phyloP scores from a whole-genome alignment of 148 eudicot species.

The Bassia scoparia region DNA sequence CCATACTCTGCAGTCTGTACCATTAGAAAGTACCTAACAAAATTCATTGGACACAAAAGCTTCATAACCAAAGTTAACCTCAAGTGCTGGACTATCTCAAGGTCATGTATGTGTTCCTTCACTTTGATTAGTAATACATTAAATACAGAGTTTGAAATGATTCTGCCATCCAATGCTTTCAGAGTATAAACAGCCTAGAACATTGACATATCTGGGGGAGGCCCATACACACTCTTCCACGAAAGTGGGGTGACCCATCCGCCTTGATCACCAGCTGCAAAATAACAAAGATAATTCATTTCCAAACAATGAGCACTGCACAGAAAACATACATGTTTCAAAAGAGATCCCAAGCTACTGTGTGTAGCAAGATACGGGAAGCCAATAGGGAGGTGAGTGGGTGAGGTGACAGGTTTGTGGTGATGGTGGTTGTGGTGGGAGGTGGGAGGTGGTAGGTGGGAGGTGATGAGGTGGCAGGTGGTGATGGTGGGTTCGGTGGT shows the following conservation, averaged over 20 bases:
- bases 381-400: too few relatives aligned
- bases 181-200: conserved; percentile 39
- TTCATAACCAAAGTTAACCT: neutral
- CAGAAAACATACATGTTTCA: neutral
- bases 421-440: too few relatives aligned
- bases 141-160: neutral
- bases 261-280: conserved; percentile 52
- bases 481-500: too few relatives aligned
- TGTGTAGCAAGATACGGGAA: neutral
- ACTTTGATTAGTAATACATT: neutral
- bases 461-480: too few relatives aligned
- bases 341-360: conserved; percentile 1
- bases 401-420: too few relatives aligned
- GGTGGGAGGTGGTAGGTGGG: too few relatives aligned
- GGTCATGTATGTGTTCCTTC: neutral
- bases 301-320: too few relatives aligned
- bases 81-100: conserved; percentile 3
- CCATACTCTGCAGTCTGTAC: too few relatives aligned
- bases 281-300: neutral
- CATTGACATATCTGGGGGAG: conserved; percentile 82
- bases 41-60: neutral
- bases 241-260: conserved; percentile 87
- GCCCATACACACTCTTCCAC: conserved; percentile 95
- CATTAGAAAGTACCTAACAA: neutral
- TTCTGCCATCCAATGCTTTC: neutral